Conservation (phyloP, 768 basidiomycete species). For the Glaciozyma antarctica region DNA sequence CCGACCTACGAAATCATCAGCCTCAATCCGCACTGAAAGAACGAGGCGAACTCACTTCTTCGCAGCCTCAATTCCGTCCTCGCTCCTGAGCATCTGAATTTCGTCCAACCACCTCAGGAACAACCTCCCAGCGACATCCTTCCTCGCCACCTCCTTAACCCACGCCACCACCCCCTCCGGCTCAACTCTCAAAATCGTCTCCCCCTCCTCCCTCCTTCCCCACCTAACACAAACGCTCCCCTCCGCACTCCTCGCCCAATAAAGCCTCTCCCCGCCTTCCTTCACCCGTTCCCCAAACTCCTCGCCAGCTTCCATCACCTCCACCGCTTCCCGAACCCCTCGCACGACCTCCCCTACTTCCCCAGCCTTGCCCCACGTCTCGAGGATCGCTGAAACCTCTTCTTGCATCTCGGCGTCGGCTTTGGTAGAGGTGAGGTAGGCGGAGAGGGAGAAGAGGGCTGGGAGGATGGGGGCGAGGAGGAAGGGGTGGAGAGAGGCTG, state of each 20-base stretch:
- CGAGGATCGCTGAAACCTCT: constrained; percentile 59
- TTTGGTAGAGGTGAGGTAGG: constrained; percentile 33
- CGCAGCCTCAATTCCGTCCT: constrained; percentile 38
- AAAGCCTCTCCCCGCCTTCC: constrained; percentile 32
- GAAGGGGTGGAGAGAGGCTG: not conserved
- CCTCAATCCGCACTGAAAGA: not conserved
- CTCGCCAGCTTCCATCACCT: constrained; percentile 13
- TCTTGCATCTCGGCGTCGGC: constrained; percentile 51
- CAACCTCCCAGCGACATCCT: constrained; percentile 60
- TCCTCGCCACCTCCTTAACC: constrained; percentile 55
- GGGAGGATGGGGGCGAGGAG: constrained; percentile 44
- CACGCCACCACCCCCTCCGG: constrained; percentile 60
- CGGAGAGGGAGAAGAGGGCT: constrained; percentile 49
- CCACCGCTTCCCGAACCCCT: constrained; percentile 55
- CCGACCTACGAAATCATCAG: constrained; percentile 41
- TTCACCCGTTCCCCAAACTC: not conserved
- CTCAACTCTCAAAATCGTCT: constrained; percentile 51
- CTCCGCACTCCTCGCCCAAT: too few species aligned
- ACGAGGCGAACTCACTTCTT: constrained; percentile 44
- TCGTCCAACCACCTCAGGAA: constrained; percentile 65
- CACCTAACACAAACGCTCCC: too few species aligned
- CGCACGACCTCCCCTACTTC: constrained; percentile 48
- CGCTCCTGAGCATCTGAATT: constrained; percentile 49
- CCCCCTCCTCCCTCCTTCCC: constrained; percentile 42
- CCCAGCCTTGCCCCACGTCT: constrained; percentile 67